A percentile compares a stretch with the other conserved stretches of the same genome.
Conservation (phyloP, 768 basidiomycete species). For the Clitopilus hobsonii region DNA sequence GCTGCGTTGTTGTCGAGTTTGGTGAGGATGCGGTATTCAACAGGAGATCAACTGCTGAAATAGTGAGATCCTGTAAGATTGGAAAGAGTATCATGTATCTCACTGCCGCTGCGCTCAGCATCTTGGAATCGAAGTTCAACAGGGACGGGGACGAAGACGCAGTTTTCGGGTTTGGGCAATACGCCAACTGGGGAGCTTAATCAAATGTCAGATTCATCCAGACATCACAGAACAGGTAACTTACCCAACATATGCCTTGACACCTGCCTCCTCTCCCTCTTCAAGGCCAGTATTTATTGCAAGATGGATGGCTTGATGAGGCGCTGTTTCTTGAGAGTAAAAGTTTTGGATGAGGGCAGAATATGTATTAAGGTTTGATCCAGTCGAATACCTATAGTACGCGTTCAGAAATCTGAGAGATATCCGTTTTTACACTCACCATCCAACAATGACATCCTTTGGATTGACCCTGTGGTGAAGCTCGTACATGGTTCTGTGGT, state of each 20-base stretch:
- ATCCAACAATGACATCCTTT: slow-evolving; percentile 90
- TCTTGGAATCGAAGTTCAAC: slow-evolving; percentile 80
- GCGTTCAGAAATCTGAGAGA: neutral
- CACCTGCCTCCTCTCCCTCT: slow-evolving; percentile 57
- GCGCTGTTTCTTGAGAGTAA: slow-evolving; percentile 88
- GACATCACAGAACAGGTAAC: slow-evolving; percentile 13
- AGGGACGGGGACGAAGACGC: slow-evolving; percentile 91
- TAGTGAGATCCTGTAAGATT: slow-evolving; percentile 5
- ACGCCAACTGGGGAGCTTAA: slow-evolving; percentile 83
- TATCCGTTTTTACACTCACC: slow-evolving; percentile 50
- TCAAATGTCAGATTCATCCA: slow-evolving; percentile 8
- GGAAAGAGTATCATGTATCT: slow-evolving; percentile 24
- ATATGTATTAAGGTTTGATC: slow-evolving; percentile 86
- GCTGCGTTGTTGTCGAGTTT: slow-evolving; percentile 44
- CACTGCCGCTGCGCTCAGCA: slow-evolving; percentile 81
- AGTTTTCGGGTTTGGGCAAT: slow-evolving; percentile 88
- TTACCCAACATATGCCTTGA: slow-evolving; percentile 85
- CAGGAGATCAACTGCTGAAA: slow-evolving; percentile 75
- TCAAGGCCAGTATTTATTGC: slow-evolving; percentile 84
- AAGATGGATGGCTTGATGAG: slow-evolving; percentile 86
- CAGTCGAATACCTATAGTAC: slow-evolving; percentile 80
- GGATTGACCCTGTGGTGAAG: slow-evolving; percentile 80
- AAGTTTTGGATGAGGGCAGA: slow-evolving; percentile 98
- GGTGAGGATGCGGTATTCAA: slow-evolving; percentile 41
- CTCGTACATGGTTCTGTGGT: slow-evolving; percentile 91